phyloP scores from a whole-genome alignment of 305 asterid genomes.

The Fraxinus paxiana region DNA sequence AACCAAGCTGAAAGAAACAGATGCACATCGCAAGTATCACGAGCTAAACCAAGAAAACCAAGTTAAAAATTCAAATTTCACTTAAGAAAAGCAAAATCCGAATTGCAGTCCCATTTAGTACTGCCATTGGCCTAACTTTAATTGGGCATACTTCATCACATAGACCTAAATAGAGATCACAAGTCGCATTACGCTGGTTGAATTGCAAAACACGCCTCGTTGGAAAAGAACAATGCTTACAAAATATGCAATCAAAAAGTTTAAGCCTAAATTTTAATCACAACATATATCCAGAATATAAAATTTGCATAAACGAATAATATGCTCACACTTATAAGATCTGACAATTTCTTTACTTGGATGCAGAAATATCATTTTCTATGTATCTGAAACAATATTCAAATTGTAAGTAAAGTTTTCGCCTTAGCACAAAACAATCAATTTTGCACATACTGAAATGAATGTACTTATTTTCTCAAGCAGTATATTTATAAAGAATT shows the following conservation, averaged over 20 bases:
- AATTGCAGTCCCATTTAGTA: neutral
- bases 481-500: too few relatives aligned
- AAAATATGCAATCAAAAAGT: neutral
- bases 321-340: neutral
- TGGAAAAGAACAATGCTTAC: neutral
- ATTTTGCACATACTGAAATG: neutral
- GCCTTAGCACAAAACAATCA: neutral
- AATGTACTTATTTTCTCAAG: neutral
- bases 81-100: too few relatives aligned
- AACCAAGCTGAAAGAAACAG: too few relatives aligned
- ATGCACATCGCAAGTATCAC: too few relatives aligned
- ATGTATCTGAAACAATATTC: neutral
- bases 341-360: neutral
- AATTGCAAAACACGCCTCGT: neutral
- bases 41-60: too few relatives aligned
- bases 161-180: neutral
- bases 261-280: neutral
- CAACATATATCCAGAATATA: neutral
- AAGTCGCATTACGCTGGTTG: neutral
- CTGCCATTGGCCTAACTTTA: neutral
- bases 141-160: neutral
- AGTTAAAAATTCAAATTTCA: too few relatives aligned
- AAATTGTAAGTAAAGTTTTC: neutral
- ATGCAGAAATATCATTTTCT: neutral
- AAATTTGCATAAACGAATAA: neutral